Evolutionary conservation across 2,329 filamentous ascomycete species (phyloP).

Genomic region (Pseudogymnoascus sp.): DNA sequence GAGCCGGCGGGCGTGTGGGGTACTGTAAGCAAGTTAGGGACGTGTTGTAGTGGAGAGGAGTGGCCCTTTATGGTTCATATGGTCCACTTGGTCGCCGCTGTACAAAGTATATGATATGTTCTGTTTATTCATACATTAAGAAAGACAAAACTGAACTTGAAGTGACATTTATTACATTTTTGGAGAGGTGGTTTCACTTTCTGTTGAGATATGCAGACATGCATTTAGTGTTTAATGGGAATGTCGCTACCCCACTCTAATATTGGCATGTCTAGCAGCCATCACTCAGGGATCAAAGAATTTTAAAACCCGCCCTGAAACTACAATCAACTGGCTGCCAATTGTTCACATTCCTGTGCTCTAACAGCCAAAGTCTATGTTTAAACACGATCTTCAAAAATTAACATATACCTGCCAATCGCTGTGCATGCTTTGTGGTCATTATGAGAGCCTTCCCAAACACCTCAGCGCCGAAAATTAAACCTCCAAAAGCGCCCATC

Average conservation of each 20-base stretch:
- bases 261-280: neutral
- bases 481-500: neutral
- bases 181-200: neutral
- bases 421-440: neutral
- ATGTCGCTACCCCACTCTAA: neutral
- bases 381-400: neutral
- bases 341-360: neutral
- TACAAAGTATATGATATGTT: neutral
- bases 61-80: neutral
- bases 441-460: neutral
- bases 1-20: neutral
- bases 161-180: neutral
- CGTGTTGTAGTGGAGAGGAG: neutral
- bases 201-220: neutral
- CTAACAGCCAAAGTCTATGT: neutral
- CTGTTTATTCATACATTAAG: neutral
- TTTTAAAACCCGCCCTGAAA: neutral
- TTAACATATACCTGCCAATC: neutral
- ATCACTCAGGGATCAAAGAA: neutral
- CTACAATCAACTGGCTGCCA: neutral
- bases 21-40: neutral
- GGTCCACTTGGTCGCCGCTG: neutral
- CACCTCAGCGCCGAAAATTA: neutral
- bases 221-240: neutral
- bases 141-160: neutral